phyloP scores from a whole-genome alignment of 1,139 yeast genomes.

The Geotrichum candidum region DNA sequence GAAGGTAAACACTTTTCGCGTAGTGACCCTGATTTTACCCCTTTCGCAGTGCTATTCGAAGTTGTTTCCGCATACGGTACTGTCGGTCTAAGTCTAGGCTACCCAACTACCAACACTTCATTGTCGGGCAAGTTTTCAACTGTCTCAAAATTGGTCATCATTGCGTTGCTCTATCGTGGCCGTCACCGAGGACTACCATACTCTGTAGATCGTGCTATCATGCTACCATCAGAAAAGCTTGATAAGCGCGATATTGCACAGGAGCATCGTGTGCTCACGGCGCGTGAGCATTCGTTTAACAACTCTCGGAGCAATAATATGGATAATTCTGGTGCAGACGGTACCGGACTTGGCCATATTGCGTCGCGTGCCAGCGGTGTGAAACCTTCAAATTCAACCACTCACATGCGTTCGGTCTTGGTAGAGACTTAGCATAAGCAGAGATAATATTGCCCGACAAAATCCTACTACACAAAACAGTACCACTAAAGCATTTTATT shows the following conservation, averaged over 20 bases:
- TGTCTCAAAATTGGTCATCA: constrained; percentile 74
- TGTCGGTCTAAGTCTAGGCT: constrained; percentile 86
- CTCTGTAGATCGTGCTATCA: constrained; percentile 85
- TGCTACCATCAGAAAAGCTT: constrained; percentile 60
- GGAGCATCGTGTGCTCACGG: constrained; percentile 6
- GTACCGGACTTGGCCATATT: not conserved
- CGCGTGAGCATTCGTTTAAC: not conserved
- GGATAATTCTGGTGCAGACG: not conserved
- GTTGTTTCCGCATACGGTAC: constrained; percentile 94
- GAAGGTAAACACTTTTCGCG: constrained; percentile 61
- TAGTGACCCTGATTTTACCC: constrained; percentile 43
- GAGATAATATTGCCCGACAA: not conserved
- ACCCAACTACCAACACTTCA: constrained; percentile 59
- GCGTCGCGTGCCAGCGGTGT: not conserved
- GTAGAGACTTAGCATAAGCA: not conserved
- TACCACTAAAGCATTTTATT: too few relatives aligned
- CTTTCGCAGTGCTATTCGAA: constrained; percentile 76
- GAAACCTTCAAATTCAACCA: not conserved
- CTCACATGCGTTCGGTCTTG: not conserved
- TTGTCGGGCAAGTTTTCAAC: constrained; percentile 65
- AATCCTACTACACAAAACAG: too few relatives aligned
- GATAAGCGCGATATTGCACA: constrained; percentile 9
- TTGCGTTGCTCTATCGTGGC: constrained; percentile 89
- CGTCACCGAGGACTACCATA: constrained; percentile 96
- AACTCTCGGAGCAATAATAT: not conserved